A percentile compares a stretch with the other conserved stretches of the same genome.
phyloP scores from a whole-genome alignment of 106 monocot genomes.

The Phalaenopsis aphrodite region DNA sequence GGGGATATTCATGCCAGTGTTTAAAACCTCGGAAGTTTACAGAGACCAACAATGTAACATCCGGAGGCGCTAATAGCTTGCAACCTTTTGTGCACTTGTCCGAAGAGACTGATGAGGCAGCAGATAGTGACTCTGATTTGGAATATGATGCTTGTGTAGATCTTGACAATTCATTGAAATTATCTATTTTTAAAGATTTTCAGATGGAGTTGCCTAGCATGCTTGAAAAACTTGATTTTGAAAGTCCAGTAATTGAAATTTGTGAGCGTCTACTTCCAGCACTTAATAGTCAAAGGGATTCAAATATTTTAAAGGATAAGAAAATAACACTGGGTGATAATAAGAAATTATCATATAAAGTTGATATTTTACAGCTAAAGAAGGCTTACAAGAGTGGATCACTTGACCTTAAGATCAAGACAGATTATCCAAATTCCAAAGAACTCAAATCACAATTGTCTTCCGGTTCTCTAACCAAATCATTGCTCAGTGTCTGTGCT shows the following conservation, averaged over 20 bases:
- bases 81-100: slow-evolving; percentile 53
- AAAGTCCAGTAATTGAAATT: slow-evolving; percentile 49
- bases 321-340: slow-evolving; percentile 54
- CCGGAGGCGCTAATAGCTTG: slow-evolving; percentile 32
- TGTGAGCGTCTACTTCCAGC: slow-evolving; percentile 65
- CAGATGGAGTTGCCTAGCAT: slow-evolving; percentile 44
- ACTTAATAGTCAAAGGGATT: slow-evolving; percentile 40
- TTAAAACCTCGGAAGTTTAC: slow-evolving; percentile 82
- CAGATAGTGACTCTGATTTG: slow-evolving; percentile 85
- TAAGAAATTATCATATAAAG: slow-evolving; percentile 45
- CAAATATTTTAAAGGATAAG: slow-evolving; percentile 66
- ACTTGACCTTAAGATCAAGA: slow-evolving; percentile 84
- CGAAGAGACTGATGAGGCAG: slow-evolving; percentile 50
- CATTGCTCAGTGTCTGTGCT: slow-evolving; percentile 64
- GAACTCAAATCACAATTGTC: slow-evolving; percentile 77
- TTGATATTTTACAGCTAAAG: slow-evolving; percentile 73
- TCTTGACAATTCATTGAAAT: slow-evolving; percentile 43
- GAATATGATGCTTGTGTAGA: slow-evolving; percentile 70
- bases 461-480: slow-evolving; percentile 75
- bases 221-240: slow-evolving; percentile 55
- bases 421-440: slow-evolving; percentile 90
- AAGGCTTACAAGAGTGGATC: slow-evolving; percentile 95
- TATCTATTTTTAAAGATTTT: slow-evolving; percentile 60
- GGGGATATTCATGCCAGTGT: slow-evolving; percentile 87
- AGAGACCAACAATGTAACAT: slow-evolving; percentile 29